phyloP scores from a whole-genome alignment of 495 filamentous ascomycete genomes.

The Acidiella bohemica region DNA sequence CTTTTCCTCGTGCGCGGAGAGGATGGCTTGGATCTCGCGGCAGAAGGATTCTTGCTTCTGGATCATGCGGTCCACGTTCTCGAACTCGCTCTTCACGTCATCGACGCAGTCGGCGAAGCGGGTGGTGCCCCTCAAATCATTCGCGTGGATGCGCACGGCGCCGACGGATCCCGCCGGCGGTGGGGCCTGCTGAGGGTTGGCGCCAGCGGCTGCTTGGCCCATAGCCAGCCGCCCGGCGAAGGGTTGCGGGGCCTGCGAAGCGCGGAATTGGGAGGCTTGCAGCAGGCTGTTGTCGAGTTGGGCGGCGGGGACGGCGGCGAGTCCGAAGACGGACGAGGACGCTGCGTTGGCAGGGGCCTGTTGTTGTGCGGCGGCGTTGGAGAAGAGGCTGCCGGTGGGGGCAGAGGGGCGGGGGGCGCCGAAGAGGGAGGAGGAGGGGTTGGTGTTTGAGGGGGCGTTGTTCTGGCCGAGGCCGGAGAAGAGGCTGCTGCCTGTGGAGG shows the following conservation, averaged over 20 bases:
- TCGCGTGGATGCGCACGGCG: slow-evolving; percentile 64
- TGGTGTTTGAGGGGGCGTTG: not conserved
- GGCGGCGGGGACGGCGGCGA: slow-evolving; percentile 2
- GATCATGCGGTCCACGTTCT: slow-evolving; percentile 59
- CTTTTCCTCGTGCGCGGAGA: slow-evolving; percentile 50
- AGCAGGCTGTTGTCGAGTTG: slow-evolving; percentile 24
- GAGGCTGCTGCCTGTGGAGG: slow-evolving; percentile 1
- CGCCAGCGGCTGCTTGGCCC: slow-evolving; percentile 5
- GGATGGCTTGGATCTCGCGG: slow-evolving; percentile 43
- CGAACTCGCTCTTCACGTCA: slow-evolving; percentile 63
- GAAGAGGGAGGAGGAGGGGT: slow-evolving; percentile 13
- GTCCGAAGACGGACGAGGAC: slow-evolving; percentile 24
- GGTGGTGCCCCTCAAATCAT: slow-evolving; percentile 68
- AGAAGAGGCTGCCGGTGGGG: too few relatives aligned
- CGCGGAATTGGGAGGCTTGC: slow-evolving; percentile 15
- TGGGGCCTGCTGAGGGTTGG: not conserved
- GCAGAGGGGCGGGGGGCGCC: not conserved
- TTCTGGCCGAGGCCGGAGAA: slow-evolving; percentile 3
- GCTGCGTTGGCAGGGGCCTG: slow-evolving; percentile 5
- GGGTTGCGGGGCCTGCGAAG: slow-evolving; percentile 20
- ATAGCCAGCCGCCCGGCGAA: slow-evolving; percentile 12
- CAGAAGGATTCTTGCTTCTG: slow-evolving; percentile 49
- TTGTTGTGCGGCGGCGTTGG: not conserved
- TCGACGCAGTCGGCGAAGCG: slow-evolving; percentile 81
- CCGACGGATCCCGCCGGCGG: too few relatives aligned